These are phyloP conservation scores for Saccharomyces pastorianus DNA, from an alignment of 1,139 yeast genomes.

Conservation along the genomic window DNA sequence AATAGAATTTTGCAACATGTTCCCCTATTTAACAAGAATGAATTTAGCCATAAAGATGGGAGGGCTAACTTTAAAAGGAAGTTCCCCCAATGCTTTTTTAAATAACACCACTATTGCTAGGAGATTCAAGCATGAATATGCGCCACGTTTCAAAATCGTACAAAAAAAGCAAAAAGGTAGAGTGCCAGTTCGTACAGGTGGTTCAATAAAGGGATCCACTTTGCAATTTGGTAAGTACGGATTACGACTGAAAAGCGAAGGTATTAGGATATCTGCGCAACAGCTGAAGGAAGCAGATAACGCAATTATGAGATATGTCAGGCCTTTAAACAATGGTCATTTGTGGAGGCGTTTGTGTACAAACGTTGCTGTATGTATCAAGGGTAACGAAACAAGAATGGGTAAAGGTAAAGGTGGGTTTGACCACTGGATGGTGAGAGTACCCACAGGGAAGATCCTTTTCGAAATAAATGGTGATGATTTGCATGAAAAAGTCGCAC, in stretches of 20 bases:
- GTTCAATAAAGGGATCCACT: constrained; percentile 81
- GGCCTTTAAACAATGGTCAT: constrained; percentile 47
- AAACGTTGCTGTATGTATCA: constrained; percentile 83
- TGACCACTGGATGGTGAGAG: constrained; percentile 94
- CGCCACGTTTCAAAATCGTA: constrained; percentile 68
- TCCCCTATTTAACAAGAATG: background rate
- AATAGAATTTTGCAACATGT: background rate
- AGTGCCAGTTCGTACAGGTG: constrained; percentile 91
- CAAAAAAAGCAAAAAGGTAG: constrained; percentile 90
- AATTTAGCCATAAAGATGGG: background rate
- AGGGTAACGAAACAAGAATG: constrained; percentile 99
- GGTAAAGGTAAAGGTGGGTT: constrained; percentile 99
- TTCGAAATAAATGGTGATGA: constrained; percentile 69
- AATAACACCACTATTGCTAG: background rate
- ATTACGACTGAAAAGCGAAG: constrained; percentile 77
- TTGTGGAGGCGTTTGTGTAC: constrained; percentile 77
- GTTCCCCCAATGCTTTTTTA: background rate
- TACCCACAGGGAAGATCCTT: constrained; percentile 88
- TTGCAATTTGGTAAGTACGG: constrained; percentile 80
- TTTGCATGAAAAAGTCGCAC: constrained; percentile 82
- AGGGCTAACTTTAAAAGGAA: background rate
- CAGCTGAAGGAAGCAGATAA: constrained; percentile 89
- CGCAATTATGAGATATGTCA: constrained; percentile 71
- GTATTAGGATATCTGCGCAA: constrained; percentile 78
- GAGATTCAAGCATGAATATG: constrained; percentile 75